Evolutionary conservation across 768 basidiomycete genomes (phyloP), one percentile per base, ranked within the genome.

Genomic region (Cytidiella melzeri): DNA sequence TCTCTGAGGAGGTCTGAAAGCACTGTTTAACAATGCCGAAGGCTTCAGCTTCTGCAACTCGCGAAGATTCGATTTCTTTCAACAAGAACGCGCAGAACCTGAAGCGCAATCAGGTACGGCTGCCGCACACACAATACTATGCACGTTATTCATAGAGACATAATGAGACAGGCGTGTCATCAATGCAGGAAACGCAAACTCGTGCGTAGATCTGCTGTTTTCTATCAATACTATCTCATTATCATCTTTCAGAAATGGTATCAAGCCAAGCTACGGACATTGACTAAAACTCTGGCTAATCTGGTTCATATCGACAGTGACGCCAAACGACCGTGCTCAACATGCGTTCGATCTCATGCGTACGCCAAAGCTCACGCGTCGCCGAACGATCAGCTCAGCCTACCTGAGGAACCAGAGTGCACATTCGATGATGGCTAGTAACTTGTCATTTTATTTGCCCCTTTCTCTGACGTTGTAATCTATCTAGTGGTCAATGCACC

Each of bases 111-210:
- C 67, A 69, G 57, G 67, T 65, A 43, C 11, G 56, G n/a, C n/a
- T n/a, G n/a, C n/a, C n/a, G n/a, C n/a, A n/a, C n/a, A n/a, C n/a
- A n/a, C n/a, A n/a, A n/a, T n/a, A n/a, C n/a, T 21, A 5, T 11
- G 7, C 23, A 15, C 21, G n/a, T 7, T 34, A 34, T 34, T 34
- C 30, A 34, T 15, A 34, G 9, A 34, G 30, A n/a, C n/a, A n/a
- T n/a, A n/a, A n/a, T n/a, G 30, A 34, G 15, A 1, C 38, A 69
- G 69, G 69, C 72, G 20, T 72, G 70, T 41, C 67, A 68, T 43
- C 64, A 87, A 73, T 89, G 87, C 61, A 82, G 87, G 30, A 73
- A 79, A 55, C 75, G 87, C 49, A 89, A 89, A 65, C 60, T 88
- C 45, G 48, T 66, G 49, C 58, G 48, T 53, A 10, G 23, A 1